Evolutionary conservation across 441 rosid genomes (phyloP).

Genomic region (Pelargonium myrrhifolium): DNA sequence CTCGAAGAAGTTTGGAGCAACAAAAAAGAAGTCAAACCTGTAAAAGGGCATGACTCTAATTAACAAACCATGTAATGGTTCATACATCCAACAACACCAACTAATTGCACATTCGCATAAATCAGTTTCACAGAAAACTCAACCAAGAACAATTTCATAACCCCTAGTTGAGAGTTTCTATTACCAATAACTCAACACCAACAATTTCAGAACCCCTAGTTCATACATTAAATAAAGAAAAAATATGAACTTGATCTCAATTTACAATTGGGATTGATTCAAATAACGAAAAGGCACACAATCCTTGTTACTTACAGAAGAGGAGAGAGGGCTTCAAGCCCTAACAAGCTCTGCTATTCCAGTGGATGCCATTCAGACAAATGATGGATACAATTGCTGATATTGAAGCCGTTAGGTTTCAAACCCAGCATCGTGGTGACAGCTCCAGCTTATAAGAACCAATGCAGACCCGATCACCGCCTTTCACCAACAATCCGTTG

Average conservation of each 20-base stretch:
- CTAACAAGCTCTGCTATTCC: slow-evolving; percentile 41
- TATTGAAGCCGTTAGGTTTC: slow-evolving; percentile 28
- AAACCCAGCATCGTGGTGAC: slow-evolving; percentile 43
- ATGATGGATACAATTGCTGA: slow-evolving; percentile 46
- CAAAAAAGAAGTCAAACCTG: slow-evolving; percentile 39
- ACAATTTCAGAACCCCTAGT: too few relatives aligned
- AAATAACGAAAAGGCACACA: not conserved
- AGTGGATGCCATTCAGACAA: slow-evolving; percentile 92
- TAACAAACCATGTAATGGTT: slow-evolving; percentile 11
- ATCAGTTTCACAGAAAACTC: not conserved
- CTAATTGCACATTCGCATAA: not conserved
- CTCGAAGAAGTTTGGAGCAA: slow-evolving; percentile 23
- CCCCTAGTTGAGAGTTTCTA: not conserved
- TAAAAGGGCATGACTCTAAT: slow-evolving; percentile 21
- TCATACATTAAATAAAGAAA: not conserved
- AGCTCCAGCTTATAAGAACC: slow-evolving; percentile 35
- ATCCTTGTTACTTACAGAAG: slow-evolving; percentile 28
- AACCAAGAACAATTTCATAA: not conserved
- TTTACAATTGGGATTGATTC: not conserved
- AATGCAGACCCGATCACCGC: slow-evolving; percentile 18
- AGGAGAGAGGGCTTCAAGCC: slow-evolving; percentile 33
- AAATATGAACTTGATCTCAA: not conserved
- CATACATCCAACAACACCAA: not conserved
- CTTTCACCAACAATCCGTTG: slow-evolving; percentile 3
- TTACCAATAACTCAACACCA: too few relatives aligned